phyloP scores from a whole-genome alignment of 2,329 filamentous ascomycete species.

The Ramularia collo-cygni region DNA sequence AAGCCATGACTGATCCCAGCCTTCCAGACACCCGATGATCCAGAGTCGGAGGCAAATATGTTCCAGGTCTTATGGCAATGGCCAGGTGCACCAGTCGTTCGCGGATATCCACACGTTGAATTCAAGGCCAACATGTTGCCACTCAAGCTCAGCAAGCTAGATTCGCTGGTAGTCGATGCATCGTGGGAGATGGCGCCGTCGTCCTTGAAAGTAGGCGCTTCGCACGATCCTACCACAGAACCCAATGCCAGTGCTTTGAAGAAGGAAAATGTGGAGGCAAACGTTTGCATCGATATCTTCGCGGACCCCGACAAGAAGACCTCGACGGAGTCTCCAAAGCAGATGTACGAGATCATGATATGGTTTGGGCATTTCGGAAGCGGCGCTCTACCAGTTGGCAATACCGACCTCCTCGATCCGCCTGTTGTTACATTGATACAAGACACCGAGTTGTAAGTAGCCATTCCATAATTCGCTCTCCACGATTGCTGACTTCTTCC shows the following conservation, averaged over 20 bases:
- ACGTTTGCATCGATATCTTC: constrained; percentile 16
- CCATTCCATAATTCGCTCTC: neutral
- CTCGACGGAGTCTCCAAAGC: constrained; percentile 8
- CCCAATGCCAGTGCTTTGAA: constrained; percentile 4
- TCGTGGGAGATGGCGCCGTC: constrained; percentile 13
- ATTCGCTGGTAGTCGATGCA: constrained; percentile 7
- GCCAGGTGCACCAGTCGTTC: constrained; percentile 5
- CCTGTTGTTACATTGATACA: constrained; percentile 7
- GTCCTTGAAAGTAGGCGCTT: constrained; percentile 5
- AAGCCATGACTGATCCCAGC: no score
- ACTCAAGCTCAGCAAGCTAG: constrained; percentile 6
- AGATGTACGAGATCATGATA: constrained; percentile 18
- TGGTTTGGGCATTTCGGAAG: constrained; percentile 16
- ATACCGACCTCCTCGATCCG: constrained; percentile 7
- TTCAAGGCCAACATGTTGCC: constrained; percentile 12
- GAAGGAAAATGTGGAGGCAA: constrained; percentile 11
- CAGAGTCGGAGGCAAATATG: no score
- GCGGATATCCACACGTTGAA: constrained; percentile 14
- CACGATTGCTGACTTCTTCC: constrained; percentile 1
- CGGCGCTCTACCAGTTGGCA: constrained; percentile 13
- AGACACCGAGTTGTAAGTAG: constrained; percentile 10
- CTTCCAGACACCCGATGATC: no score
- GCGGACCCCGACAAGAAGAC: constrained; percentile 12
- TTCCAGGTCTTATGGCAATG: neutral
- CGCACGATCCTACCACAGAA: constrained; percentile 8